Evolutionary conservation across 257 asterid species (phyloP), one percentile per base, ranked within the genome.

Genomic region (Primulina huaijiensis): DNA sequence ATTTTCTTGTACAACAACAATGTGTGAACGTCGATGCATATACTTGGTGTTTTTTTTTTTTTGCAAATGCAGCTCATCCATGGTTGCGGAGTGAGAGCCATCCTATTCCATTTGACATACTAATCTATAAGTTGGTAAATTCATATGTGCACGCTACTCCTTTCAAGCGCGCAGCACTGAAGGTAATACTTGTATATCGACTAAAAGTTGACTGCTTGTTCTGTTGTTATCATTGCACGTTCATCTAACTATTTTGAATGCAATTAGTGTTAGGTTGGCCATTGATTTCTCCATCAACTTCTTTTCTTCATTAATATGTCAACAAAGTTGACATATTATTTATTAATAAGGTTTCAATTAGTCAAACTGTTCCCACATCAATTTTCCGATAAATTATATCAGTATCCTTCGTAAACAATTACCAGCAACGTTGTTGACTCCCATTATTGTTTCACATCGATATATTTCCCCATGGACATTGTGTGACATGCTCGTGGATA

Each of bases 131-230:
- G 84, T 69, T 90, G 75, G 95, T 90, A 55, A 92, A 92, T 84
- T 84, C 87, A 8, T 90, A 90, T 80, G 75, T 90, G 12, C 92
- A 88, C 66, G 97, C 97, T 46, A 80, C 96, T n/a, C 97, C 98
- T 46, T 86, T 90, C 82, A 92, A 88, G 73, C 97, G 97, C 70
- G 95, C 96, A 34, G 97, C 98, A n/a, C 79, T 90, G 8, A 90
- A 88, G 96, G 98, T 92, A 87, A 40, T n/a, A 21, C 21, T 19
- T 34, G 21, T 63, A 52, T 50, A 5, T 30, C 50, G 6, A 53
- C 16, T 0, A 16, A 55, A 56, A 35, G 63, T 55, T 55, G 12
- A 35, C 21, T 40, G 16, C 59, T 38, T 61, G 25, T 69, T 55
- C 57, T 4, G n/a, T 55, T 55, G 23, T 25, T 56, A 3, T 29